Evolutionary conservation across 73 alveolate species (phyloP), one percentile per base, ranked within the genome.

Genomic region (Paramecium primaurelia): DNA sequence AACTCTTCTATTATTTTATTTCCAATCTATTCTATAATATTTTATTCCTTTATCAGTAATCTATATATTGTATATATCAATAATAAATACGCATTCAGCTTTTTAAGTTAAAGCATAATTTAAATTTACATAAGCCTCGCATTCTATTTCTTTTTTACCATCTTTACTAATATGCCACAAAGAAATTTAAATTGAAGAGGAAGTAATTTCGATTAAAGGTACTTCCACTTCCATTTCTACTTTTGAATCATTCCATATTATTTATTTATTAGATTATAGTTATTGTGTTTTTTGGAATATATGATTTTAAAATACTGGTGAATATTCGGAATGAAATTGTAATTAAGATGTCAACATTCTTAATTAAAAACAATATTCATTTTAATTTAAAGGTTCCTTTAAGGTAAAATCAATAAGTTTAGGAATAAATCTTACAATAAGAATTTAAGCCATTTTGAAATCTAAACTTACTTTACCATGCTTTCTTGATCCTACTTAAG

Each of bases 381-480:
- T 18, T 16, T 40, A 1, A 22, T 11, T 40, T n/a, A 80, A 22
- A 11, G 47, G 47, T 80, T 80, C 91, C 16, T 34, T 44, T 3
- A 80, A 45, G 9, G 20, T 80, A 12, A 80, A 80, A 22, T 80
- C 91, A 26, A 80, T 26, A 3, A 47, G 20, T 25, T 80, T 47
- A 3, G 91, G 91, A 47, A 25, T 22, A 25, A 80, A 22, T 44
- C 58, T 10, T 18, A 80, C 91, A 45, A 26, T 9, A 4, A 80
- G 45, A 32, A 80, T 80, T 80, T 80, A 18, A 26, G 91, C 91
- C 91, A 80, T 80, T 49, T 80, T 80, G 32, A 80, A 80, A 80
- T 80, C 91, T 8, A 80, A 80, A 45, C 91, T 80, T 2, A 80
- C 18, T 37, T 49, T 80, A 20, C 91, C 91, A 4, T 40, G 9